Conservation (phyloP, 352 stramenopile species). For the Plasmopara muralis region DNA sequence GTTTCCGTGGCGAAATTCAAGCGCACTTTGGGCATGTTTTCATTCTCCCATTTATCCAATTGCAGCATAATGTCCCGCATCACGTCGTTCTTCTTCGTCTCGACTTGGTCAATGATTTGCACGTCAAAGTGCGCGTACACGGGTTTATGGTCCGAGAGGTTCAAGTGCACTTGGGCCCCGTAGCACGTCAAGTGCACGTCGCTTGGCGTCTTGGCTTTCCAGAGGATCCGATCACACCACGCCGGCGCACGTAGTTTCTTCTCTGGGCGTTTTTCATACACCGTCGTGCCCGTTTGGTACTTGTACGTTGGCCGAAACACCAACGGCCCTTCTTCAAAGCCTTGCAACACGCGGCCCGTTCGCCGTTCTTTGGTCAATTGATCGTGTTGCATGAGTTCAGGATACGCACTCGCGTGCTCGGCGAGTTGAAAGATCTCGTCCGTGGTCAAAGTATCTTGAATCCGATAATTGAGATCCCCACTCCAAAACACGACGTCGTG, state of each 20-base stretch:
- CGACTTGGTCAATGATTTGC: slow-evolving; percentile 90
- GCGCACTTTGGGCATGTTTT: slow-evolving; percentile 90
- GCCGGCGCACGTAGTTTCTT: slow-evolving; percentile 98
- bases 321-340: slow-evolving; percentile 89
- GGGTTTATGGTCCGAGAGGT: slow-evolving; percentile 98
- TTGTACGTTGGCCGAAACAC: slow-evolving; percentile 96
- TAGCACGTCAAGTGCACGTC: slow-evolving; percentile 83
- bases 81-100: slow-evolving; percentile 85
- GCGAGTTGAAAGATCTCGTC: slow-evolving; percentile 68
- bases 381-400: slow-evolving; percentile 38
- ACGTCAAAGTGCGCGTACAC: slow-evolving; percentile 91
- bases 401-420: slow-evolving; percentile 32
- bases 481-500: slow-evolving; percentile 99
- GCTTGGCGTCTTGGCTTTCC: slow-evolving; percentile 48
- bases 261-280: slow-evolving; percentile 96
- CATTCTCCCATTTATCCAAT: slow-evolving; percentile 95
- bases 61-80: slow-evolving; percentile 92
- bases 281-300: slow-evolving; percentile 92
- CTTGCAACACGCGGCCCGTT: slow-evolving; percentile 71
- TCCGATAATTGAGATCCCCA: slow-evolving; percentile 90
- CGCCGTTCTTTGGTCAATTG: slow-evolving; percentile 67
- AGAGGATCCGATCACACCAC: slow-evolving; percentile 91
- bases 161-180: slow-evolving; percentile 77
- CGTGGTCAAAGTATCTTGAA: slow-evolving; percentile 65
- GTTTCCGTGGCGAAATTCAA: slow-evolving; percentile 18